Percentiles rank a stretch among this genome's conserved stretches.
Evolutionary conservation across 352 stramenopile genomes (phyloP).

Genomic region (Pseudoperonospora humuli): DNA sequence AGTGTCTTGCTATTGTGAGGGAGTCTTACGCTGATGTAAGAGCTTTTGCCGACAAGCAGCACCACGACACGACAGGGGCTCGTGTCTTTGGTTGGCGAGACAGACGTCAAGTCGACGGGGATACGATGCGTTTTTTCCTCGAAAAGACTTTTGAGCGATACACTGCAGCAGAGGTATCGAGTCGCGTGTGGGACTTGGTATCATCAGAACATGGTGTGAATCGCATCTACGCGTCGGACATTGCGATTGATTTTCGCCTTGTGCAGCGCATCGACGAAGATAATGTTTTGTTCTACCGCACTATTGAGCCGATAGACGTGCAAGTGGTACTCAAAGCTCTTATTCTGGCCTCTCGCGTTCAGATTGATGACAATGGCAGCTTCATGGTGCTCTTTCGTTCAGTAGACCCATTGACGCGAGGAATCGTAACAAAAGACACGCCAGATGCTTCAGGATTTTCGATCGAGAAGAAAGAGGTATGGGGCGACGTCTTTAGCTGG

Average conservation of each 20-base stretch:
- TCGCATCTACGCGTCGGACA: constrained; percentile 51
- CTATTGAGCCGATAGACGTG: constrained; percentile 38
- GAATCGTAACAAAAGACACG: constrained; percentile 8
- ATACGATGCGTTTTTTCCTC: constrained; percentile 51
- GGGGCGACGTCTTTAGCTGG: constrained; percentile 60
- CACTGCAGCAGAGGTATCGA: constrained; percentile 32
- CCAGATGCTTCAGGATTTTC: constrained; percentile 15
- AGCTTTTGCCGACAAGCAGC: constrained; percentile 30
- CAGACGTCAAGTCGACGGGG: constrained; percentile 34
- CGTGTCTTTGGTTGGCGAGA: constrained; percentile 63
- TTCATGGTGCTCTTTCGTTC: constrained; percentile 61
- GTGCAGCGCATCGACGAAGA: constrained; percentile 45
- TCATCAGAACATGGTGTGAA: constrained; percentile 47
- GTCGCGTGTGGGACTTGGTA: constrained; percentile 48
- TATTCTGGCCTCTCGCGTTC: constrained; percentile 42
- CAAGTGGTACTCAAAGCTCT: constrained; percentile 44
- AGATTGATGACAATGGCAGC: constrained; percentile 37
- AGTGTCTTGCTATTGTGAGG: constrained; percentile 38
- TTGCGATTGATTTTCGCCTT: constrained; percentile 41
- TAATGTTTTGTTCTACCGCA: constrained; percentile 62
- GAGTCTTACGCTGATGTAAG: constrained; percentile 41
- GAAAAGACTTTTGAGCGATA: constrained; percentile 50
- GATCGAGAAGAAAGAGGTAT: constrained; percentile 24
- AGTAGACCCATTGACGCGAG: constrained; percentile 33
- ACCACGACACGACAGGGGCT: constrained; percentile 39